These are phyloP conservation scores for Talaromyces sp. DNA, from an alignment of 2,329 filamentous ascomycete genomes.

Conservation along the genomic window DNA sequence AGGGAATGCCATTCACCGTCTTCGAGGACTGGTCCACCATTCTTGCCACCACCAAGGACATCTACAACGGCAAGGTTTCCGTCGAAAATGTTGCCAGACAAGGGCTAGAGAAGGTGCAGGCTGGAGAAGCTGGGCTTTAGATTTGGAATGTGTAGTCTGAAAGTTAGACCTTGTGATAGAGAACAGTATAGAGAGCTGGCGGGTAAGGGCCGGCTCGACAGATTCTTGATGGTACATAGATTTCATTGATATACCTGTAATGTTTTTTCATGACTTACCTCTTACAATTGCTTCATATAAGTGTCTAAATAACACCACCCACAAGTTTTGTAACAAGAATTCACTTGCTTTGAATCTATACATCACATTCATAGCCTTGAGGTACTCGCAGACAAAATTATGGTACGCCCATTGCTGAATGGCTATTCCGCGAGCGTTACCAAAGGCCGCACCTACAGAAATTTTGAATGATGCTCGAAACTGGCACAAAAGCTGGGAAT, in stretches of 20 bases:
- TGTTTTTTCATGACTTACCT: background rate
- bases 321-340: too few relatives aligned
- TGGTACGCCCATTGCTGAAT: too few relatives aligned
- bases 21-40: constrained; percentile 84
- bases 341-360: too few relatives aligned
- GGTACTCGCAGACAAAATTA: too few relatives aligned
- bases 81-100: constrained; percentile 66
- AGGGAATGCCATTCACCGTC: constrained; percentile 80
- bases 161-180: background rate
- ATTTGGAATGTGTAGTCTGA: background rate
- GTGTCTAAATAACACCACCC: too few relatives aligned
- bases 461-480: too few relatives aligned
- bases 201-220: background rate
- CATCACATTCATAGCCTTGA: too few relatives aligned
- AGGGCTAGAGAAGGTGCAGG: constrained; percentile 26
- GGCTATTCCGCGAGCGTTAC: too few relatives aligned
- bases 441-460: too few relatives aligned
- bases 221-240: constrained; percentile 2
- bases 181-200: background rate
- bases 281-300: too few relatives aligned
- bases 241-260: background rate
- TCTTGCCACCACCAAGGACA: constrained; percentile 69
- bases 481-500: too few relatives aligned
- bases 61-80: constrained; percentile 67
- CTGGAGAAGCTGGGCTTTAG: constrained; percentile 4